Evolutionary conservation across 345 rosid genomes (phyloP).

Genomic region (Salix viminalis): DNA sequence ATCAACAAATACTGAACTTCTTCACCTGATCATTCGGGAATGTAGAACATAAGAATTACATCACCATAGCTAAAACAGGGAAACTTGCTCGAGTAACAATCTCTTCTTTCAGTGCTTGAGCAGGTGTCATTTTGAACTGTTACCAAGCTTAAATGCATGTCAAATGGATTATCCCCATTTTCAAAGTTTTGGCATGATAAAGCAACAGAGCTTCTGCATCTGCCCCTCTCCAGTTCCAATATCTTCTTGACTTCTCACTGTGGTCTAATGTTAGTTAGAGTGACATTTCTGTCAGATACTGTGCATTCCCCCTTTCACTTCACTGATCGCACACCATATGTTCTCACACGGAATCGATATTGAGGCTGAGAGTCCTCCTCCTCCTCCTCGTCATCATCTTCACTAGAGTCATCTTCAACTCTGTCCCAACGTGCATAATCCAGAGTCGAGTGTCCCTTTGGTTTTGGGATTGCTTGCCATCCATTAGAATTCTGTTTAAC

Average conservation of each 20-base stretch:
- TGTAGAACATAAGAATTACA: neutral
- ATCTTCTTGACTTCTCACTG: neutral
- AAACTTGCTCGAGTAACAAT: neutral
- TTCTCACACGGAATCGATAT: slow-evolving; percentile 77
- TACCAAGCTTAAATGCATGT: neutral
- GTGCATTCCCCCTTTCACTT: slow-evolving; percentile 39
- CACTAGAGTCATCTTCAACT: slow-evolving; percentile 78
- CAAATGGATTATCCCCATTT: neutral
- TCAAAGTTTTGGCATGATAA: neutral
- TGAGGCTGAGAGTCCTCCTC: slow-evolving; percentile 63
- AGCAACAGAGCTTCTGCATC: neutral
- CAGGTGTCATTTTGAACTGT: neutral
- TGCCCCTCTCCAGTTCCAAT: neutral
- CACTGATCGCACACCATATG: slow-evolving; percentile 71
- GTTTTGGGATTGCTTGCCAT: slow-evolving; percentile 93
- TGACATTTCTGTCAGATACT: neutral
- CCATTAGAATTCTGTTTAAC: slow-evolving; percentile 43
- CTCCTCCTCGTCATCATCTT: slow-evolving; percentile 56
- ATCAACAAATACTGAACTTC: too few relatives aligned
- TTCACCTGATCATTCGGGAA: neutral
- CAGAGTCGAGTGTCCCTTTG: slow-evolving; percentile 89
- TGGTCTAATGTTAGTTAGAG: neutral
- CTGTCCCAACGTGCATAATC: slow-evolving; percentile 85
- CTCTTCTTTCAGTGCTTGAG: neutral
- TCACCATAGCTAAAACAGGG: neutral